Evolutionary conservation across 768 basidiomycete genomes (phyloP).

Genomic region (Pisolithus microcarpus): DNA sequence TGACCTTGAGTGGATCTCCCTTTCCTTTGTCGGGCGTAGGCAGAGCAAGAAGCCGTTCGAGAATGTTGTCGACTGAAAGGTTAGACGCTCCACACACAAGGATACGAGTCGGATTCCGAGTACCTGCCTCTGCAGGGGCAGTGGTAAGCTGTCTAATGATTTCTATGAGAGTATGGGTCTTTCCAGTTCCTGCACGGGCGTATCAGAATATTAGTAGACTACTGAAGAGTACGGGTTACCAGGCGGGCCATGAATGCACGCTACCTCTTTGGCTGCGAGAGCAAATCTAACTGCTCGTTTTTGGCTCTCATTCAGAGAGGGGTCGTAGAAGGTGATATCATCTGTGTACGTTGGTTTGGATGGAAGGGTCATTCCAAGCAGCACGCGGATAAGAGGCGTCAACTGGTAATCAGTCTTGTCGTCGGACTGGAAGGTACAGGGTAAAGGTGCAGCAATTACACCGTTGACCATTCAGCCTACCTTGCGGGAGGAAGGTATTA

Average conservation of each 20-base stretch:
- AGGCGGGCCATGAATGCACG: slow-evolving; percentile 96
- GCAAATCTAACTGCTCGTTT: slow-evolving; percentile 77
- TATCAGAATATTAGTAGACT: background rate
- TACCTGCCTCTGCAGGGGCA: slow-evolving; percentile 26
- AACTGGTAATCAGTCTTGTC: slow-evolving; percentile 38
- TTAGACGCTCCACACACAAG: slow-evolving; percentile 94
- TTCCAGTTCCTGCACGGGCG: slow-evolving; percentile 64
- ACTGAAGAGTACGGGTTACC: slow-evolving; percentile 36
- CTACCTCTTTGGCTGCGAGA: slow-evolving; percentile 73
- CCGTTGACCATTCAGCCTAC: slow-evolving; percentile 2
- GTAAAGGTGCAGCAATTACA: background rate
- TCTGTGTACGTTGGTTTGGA: slow-evolving; percentile 32
- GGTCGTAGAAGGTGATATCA: slow-evolving; percentile 63
- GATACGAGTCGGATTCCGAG: slow-evolving; percentile 51
- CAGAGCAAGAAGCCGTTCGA: slow-evolving; percentile 72
- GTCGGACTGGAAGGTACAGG: slow-evolving; percentile 22
- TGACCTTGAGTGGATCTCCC: slow-evolving; percentile 46
- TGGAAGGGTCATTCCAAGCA: slow-evolving; percentile 58
- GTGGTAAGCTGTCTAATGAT: slow-evolving; percentile 78
- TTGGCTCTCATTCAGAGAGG: slow-evolving; percentile 75
- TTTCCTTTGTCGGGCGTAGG: slow-evolving; percentile 43
- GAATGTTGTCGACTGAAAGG: slow-evolving; percentile 91
- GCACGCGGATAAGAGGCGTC: slow-evolving; percentile 53
- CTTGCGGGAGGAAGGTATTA: slow-evolving; percentile 21
- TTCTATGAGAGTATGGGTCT: slow-evolving; percentile 93